A percentile compares a stretch with the other conserved stretches of the same genome.
Conservation (phyloP, 768 basidiomycete genomes). For the Dentipellis sp. region DNA sequence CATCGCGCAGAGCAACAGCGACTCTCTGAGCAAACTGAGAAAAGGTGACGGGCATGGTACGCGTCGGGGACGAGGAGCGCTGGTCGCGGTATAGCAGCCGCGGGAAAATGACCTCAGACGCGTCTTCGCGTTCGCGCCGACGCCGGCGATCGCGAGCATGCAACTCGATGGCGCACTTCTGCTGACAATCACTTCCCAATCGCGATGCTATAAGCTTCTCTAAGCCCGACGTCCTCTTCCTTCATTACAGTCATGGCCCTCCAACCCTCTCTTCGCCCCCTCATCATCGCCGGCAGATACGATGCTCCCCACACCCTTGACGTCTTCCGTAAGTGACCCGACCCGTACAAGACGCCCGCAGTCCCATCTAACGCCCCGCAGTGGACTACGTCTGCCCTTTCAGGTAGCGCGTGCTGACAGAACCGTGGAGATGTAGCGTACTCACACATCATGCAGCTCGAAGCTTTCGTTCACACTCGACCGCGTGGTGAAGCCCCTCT, state of each 20-base stretch:
- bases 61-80: background rate
- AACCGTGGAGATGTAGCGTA: background rate
- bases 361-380: conserved; percentile 17
- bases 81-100: background rate
- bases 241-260: conserved; percentile 49
- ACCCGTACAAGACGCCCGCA: background rate
- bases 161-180: too few species aligned
- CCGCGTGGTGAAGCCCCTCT: conserved; percentile 45
- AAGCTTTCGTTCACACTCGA: conserved; percentile 57
- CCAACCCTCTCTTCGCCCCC: conserved; percentile 60
- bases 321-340: conserved; percentile 49
- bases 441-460: conserved; percentile 28
- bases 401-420: conserved; percentile 33
- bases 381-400: conserved; percentile 87
- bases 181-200: background rate
- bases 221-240: background rate
- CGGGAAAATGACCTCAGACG: background rate
- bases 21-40: conserved; percentile 51
- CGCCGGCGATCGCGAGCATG: too few species aligned
- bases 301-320: conserved; percentile 73
- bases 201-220: background rate
- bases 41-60: conserved; percentile 36
- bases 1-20: conserved; percentile 47
- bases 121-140: background rate
- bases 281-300: conserved; percentile 49